Evolutionary conservation across 2,329 filamentous ascomycete genomes (phyloP), one percentile per base, ranked within the genome.

Genomic region (Ascochyta pisi): DNA sequence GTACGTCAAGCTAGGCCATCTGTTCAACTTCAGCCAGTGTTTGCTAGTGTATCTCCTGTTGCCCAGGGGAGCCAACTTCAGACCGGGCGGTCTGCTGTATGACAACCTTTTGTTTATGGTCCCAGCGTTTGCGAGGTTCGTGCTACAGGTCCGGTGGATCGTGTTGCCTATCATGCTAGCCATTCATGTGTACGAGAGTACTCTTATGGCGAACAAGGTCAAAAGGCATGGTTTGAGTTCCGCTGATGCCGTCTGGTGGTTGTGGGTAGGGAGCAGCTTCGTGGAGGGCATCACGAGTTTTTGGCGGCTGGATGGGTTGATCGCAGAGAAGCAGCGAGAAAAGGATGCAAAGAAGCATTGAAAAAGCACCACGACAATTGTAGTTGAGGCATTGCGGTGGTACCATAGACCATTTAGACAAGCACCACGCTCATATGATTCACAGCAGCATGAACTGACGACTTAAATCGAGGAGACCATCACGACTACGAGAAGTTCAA

Each of bases 141-240:
- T 86, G 64, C 79, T 81, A 60, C 83, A 79, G 71, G 74, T 90
- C 1, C 86, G 89, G 59, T 83, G 83, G 44, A 70, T 77, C 13
- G 77, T 94, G 38, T 78, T 89, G 50, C 64, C 78, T 19, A 79
- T 84, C 0, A 84, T 93, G 53, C 3, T 91, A 1, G 79, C 68
- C 0, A 83, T 91, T 12, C 94, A 97, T 75, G 22, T 81, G 0
- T 55, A 74, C 3, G 94, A 97, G 79, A 76, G 81, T n/a, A 76
- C 76, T 40, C 53, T 76, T 23, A 78, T 87, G 73, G 75, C 75
- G 6, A 75, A 66, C 49, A 79, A 79, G 60, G 68, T 87, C 70
- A 72, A 70, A 50, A 81, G 73, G 58, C 79, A 86, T 73, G 80
- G 79, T n/a, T 78, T 87, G 45, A 79, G 78, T 24, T 58, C 78